phyloP scores from a whole-genome alignment of 179 eudicot genomes.

The Spinacia oleracea region DNA sequence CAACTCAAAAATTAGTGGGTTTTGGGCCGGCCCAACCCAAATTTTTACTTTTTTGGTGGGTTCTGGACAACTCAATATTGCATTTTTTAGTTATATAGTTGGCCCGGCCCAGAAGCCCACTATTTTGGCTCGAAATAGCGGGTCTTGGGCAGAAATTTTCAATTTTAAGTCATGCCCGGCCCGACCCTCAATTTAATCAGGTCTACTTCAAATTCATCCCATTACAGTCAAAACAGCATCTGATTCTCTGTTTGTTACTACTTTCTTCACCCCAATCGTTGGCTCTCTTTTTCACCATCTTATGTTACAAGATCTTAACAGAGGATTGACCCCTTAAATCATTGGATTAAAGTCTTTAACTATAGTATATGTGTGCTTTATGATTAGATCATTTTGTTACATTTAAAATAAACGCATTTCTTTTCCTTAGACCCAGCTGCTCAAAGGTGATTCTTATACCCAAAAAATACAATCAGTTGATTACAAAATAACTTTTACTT shows the following conservation, averaged over 20 bases:
- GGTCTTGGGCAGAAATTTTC: too few species aligned
- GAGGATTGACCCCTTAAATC: not conserved
- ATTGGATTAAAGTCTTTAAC: not conserved
- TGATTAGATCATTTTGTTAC: not conserved
- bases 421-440: not conserved
- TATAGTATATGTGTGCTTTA: too few species aligned
- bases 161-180: too few species aligned
- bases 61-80: too few species aligned
- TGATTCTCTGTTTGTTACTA: slow-evolving; percentile 22
- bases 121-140: too few species aligned
- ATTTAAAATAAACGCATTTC: not conserved
- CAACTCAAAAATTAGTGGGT: too few species aligned
- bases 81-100: too few species aligned
- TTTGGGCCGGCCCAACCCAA: too few species aligned
- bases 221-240: slow-evolving; percentile 24
- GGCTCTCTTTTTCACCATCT: slow-evolving; percentile 11
- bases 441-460: not conserved
- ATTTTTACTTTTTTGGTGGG: too few species aligned
- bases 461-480: not conserved
- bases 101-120: too few species aligned
- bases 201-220: slow-evolving; percentile 17
- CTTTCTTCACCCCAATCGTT: slow-evolving; percentile 11
- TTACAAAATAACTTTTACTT: not conserved
- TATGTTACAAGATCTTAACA: not conserved
- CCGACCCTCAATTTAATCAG: too few species aligned